These are phyloP conservation scores for Fusarium euwallaceae DNA, from an alignment of 2,329 filamentous ascomycete species.

Conservation along the genomic window DNA sequence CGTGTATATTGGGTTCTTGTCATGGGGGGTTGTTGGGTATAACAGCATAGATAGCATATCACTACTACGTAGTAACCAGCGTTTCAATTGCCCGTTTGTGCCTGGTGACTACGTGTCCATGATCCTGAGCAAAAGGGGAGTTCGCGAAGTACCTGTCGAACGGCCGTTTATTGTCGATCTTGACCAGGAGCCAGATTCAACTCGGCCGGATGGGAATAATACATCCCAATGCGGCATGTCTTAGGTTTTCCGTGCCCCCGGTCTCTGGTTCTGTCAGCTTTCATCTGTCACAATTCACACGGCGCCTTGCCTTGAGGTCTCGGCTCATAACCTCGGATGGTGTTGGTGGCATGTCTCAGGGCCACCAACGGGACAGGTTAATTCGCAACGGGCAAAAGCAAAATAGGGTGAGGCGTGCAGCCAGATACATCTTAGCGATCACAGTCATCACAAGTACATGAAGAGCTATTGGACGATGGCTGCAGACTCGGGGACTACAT, in stretches of 20 bases:
- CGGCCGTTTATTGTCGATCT: not conserved
- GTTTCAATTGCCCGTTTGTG: not conserved
- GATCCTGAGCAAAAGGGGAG: not conserved
- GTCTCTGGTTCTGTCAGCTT: not conserved
- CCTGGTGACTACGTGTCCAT: not conserved
- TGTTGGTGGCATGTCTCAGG: conserved; percentile 12
- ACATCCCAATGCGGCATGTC: not conserved
- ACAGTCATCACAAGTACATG: not conserved
- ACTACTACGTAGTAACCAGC: not conserved
- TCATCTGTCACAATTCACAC: not conserved
- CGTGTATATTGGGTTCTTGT: conserved; percentile 3
- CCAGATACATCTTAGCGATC: not conserved
- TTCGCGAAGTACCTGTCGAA: not conserved
- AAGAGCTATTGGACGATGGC: not conserved
- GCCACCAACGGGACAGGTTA: not conserved
- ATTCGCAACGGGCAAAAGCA: not conserved
- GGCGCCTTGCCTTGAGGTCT: conserved; percentile 8
- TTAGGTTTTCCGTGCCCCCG: not conserved
- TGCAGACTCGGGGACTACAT: not conserved
- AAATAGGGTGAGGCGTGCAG: not conserved
- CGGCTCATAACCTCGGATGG: conserved; percentile 9
- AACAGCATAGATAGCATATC: not conserved
- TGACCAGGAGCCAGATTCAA: not conserved
- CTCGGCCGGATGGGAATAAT: not conserved
- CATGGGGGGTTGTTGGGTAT: not conserved